Evolutionary conservation across 1,139 yeast genomes (phyloP).

Genomic region (Taiozyma sp.): DNA sequence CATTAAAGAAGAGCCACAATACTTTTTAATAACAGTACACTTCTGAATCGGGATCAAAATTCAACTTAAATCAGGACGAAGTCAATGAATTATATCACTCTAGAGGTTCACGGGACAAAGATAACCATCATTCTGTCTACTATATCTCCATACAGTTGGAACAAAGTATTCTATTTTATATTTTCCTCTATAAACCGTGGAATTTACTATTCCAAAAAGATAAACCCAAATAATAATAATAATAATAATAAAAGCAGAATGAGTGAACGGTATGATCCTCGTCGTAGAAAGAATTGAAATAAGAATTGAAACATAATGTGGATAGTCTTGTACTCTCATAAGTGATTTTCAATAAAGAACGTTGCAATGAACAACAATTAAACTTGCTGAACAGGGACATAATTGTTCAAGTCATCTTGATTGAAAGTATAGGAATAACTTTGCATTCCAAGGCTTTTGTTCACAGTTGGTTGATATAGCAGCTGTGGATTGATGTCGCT

Average conservation of each 20-base stretch:
- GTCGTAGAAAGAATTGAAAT: neutral
- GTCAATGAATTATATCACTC: too few species aligned
- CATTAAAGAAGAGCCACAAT: too few species aligned
- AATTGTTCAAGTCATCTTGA: slow-evolving; percentile 4
- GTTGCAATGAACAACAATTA: neutral
- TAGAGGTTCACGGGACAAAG: too few species aligned
- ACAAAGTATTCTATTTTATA: too few species aligned
- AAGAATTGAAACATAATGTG: neutral
- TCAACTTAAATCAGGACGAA: too few species aligned
- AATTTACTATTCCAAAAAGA: neutral
- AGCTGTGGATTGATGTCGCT: slow-evolving; percentile 1
- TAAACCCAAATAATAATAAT: neutral
- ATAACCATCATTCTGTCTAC: too few species aligned
- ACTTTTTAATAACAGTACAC: too few species aligned
- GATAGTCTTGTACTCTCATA: too few species aligned
- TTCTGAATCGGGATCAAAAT: too few species aligned
- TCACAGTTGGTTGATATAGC: neutral
- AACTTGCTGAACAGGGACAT: neutral
- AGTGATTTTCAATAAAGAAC: neutral
- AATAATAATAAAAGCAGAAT: neutral
- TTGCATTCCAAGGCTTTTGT: slow-evolving; percentile 1
- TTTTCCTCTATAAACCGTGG: neutral
- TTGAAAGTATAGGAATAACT: slow-evolving; percentile 5
- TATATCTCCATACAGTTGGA: neutral
- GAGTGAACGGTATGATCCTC: neutral